Percentiles rank a stretch among this genome's conserved stretches.
phyloP scores from a whole-genome alignment of 2,329 filamentous ascomycete genomes.

The Mycogone perniciosa region DNA sequence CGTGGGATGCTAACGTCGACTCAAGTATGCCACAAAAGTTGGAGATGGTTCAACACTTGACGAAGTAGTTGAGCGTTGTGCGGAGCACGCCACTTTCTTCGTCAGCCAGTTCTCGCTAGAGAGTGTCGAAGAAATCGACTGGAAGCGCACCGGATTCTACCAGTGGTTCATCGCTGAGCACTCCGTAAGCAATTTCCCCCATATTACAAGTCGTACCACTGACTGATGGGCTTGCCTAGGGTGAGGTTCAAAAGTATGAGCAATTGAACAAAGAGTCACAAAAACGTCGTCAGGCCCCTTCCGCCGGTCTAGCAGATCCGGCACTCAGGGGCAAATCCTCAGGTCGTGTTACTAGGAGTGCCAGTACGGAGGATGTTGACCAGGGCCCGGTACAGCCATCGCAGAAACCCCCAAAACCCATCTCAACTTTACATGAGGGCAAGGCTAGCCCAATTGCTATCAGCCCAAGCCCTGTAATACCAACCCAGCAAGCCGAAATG shows the following conservation, averaged over 20 bases:
- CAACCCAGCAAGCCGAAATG: constrained; percentile 1
- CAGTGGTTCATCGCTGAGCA: constrained; percentile 40
- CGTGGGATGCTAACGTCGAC: background rate
- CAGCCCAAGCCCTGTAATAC: background rate
- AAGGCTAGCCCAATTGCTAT: background rate
- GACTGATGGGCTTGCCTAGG: constrained; percentile 17
- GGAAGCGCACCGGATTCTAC: constrained; percentile 41
- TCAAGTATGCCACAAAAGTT: constrained; percentile 43
- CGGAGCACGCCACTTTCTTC: constrained; percentile 46
- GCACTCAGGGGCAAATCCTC: constrained; percentile 11
- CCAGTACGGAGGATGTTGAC: constrained; percentile 12
- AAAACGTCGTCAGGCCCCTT: constrained; percentile 14
- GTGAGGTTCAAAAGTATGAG: constrained; percentile 20
- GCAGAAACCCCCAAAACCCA: constrained; percentile 1
- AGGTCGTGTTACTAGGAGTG: constrained; percentile 10
- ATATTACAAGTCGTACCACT: background rate
- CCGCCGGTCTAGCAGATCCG: constrained; percentile 13
- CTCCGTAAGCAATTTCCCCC: constrained; percentile 27
- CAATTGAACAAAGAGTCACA: constrained; percentile 19
- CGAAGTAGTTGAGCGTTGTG: constrained; percentile 42
- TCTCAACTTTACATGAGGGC: background rate
- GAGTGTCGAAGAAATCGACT: constrained; percentile 27
- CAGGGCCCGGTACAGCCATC: background rate
- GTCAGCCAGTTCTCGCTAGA: constrained; percentile 45
- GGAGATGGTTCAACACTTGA: constrained; percentile 47